Evolutionary conservation across 768 basidiomycete species (phyloP), one percentile per base, ranked within the genome.

Genomic region (Suillus americanus): DNA sequence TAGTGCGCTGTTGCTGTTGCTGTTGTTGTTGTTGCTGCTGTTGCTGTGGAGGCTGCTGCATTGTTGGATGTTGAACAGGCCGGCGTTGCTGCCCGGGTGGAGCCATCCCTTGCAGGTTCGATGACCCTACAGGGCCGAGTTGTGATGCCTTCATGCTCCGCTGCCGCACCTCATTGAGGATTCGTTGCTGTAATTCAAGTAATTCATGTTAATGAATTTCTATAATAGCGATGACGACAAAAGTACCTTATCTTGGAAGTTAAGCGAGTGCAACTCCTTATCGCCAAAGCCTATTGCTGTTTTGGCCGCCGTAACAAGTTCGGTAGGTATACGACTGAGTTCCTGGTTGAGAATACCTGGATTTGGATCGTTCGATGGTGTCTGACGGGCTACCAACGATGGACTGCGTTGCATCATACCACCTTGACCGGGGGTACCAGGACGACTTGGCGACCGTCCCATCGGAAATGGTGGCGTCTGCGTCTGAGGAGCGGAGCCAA

Each of bases 361-460:
- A 16, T 69, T 70, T 8, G 71, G 72, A 9, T 55, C 33, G 37
- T 67, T 71, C 5, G 73, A 68, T 28, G 83, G 81, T 0, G 82
- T 78, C 66, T 82, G 81, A 6, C 87, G 82, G 40, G 79, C 65
- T 5, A 80, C 74, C 68, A 90, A 48, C 5, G 86, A 86, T 6
- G 90, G 89, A 69, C 89, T 90, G 1, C 73, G 84, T 3, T 86
- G 83, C 63, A 78, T 75, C 74, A 84, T 81, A 41, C 72, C 75
- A 8, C 79, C 75, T 64, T 81, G 78, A 18, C 75, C 79, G 0
- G 88, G 86, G 0, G 86, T 82, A 5, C 74, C 83, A 45, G 89
- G 82, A 46, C 89, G 81, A 71, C 89, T 90, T 5, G 86, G 85
- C 7, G 89, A 85, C 57, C 86, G 80, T 3, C 80, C 83, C 18